These are phyloP conservation scores for Orbilia oligospora DNA, from an alignment of 2,329 filamentous ascomycete genomes.

Conservation along the genomic window DNA sequence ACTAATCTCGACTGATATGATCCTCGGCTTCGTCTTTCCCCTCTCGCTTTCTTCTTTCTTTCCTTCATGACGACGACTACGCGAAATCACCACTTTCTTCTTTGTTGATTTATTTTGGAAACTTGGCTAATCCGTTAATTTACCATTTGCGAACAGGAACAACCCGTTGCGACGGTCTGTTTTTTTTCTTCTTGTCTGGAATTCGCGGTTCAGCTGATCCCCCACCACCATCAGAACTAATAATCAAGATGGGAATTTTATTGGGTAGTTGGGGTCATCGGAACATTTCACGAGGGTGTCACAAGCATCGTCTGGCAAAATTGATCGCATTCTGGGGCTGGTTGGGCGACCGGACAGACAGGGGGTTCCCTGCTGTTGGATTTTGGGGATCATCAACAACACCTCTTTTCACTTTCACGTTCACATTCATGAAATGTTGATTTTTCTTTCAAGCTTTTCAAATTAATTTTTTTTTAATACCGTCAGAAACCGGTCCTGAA, in stretches of 20 bases:
- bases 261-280: slow-evolving; percentile 24
- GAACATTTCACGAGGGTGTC: slow-evolving; percentile 22
- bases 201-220: slow-evolving; percentile 23
- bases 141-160: slow-evolving; percentile 8
- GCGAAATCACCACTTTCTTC: background rate
- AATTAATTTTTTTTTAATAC: background rate
- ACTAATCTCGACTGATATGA: slow-evolving; percentile 9
- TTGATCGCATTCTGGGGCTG: slow-evolving; percentile 3
- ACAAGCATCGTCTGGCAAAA: slow-evolving; percentile 8
- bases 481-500: background rate
- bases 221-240: background rate
- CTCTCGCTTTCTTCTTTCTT: too few relatives aligned
- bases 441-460: background rate
- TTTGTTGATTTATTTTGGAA: slow-evolving; percentile 10
- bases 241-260: slow-evolving; percentile 13
- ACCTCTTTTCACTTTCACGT: background rate
- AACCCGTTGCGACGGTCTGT: slow-evolving; percentile 42
- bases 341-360: slow-evolving; percentile 15
- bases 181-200: background rate
- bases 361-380: slow-evolving; percentile 32
- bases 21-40: too few relatives aligned
- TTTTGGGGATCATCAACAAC: slow-evolving; percentile 40
- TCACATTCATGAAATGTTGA: slow-evolving; percentile 4
- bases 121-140: background rate
- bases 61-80: too few relatives aligned